Evolutionary conservation across 768 basidiomycete genomes (phyloP), one percentile per base, ranked within the genome.

Genomic region (Lentinula sp.): DNA sequence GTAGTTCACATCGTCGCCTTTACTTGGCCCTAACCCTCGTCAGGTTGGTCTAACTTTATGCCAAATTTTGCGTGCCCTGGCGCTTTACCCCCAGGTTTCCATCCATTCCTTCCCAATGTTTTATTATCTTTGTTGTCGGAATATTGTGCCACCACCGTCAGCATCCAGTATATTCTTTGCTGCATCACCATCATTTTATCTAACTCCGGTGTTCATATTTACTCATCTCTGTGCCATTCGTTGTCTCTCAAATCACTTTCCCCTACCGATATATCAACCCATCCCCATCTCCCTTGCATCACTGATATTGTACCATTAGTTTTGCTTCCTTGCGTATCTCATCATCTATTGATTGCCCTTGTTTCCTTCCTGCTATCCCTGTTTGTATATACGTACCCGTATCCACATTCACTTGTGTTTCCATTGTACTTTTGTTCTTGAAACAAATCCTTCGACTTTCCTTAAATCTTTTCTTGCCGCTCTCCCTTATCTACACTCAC

Each of bases 121-220:
- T 12, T 4, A 45, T 36, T 56, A 23, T 46, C 41, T 32, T 48
- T 49, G 57, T 59, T 49, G 57, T 49, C 33, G 36, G 57, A 59
- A 59, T 59, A 59, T 20, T 49, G 59, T 51, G 33, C 45, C 49
- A 50, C 20, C 39, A 60, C 49, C 48, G n/a, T 39, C 58, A 54
- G 53, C 53, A 54, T 54, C 7, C 12, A 54, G 8, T n/a, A 15
- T 36, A 36, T 48, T n/a, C 35, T 32, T 18, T 58, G 42, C 32
- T 58, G 33, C 42, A 16, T 15, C 32, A 39, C 42, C 43, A 8
- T 59, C 43, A 20, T 36, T 50, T 49, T 59, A 9, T 48, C 13
- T 48, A 28, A 35, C 23, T 52, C 8, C 33, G 16, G 15, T 13
- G 13, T 36, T n/a, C 33, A 37, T 59, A 59, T 59, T 37, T 59